Evolutionary conservation across 2,329 filamentous ascomycete species (phyloP).

Genomic region (Pseudonectria foliicola): DNA sequence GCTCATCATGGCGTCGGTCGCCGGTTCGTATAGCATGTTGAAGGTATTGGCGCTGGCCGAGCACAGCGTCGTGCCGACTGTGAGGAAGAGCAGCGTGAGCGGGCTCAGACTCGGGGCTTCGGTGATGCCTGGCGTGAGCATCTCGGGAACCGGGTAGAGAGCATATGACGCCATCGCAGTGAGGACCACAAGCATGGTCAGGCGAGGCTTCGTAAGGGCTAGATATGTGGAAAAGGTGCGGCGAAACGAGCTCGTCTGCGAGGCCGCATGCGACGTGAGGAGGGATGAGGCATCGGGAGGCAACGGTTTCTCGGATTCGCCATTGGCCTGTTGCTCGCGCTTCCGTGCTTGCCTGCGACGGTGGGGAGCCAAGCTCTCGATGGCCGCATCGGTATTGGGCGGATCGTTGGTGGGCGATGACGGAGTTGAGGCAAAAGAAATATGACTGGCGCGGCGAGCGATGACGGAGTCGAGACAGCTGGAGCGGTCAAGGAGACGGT

Average conservation of each 20-base stretch:
- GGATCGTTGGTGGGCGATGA: conserved; percentile 10
- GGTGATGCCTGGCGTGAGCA: conserved; percentile 61
- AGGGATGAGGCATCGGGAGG: conserved; percentile 48
- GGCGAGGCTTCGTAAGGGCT: conserved; percentile 88
- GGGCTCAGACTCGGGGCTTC: conserved; percentile 78
- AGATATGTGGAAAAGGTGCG: conserved; percentile 75
- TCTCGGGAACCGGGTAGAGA: conserved; percentile 83
- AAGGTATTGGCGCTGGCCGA: conserved; percentile 88
- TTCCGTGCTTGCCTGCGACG: conserved; percentile 28
- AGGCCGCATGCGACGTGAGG: conserved; percentile 45
- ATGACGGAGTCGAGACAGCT: conserved; percentile 30
- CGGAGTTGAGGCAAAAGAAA: conserved; percentile 16
- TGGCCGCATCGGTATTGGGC: conserved; percentile 10
- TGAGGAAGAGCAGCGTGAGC: conserved; percentile 86
- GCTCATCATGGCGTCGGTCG: conserved; percentile 86
- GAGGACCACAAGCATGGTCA: conserved; percentile 85
- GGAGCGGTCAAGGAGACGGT: conserved; percentile 29
- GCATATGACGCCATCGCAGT: conserved; percentile 88
- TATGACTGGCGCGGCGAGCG: conserved; percentile 19
- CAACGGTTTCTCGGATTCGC: conserved; percentile 23
- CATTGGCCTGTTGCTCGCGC: conserved; percentile 9
- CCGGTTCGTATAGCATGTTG: conserved; percentile 94
- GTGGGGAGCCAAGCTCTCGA: conserved; percentile 26
- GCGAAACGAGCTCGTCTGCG: conserved; percentile 43
- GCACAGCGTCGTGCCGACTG: conserved; percentile 79